A percentile compares a stretch with the other conserved stretches of the same genome.
phyloP scores from a whole-genome alignment of 1,139 yeast genomes.

The Taiozyma sp. region DNA sequence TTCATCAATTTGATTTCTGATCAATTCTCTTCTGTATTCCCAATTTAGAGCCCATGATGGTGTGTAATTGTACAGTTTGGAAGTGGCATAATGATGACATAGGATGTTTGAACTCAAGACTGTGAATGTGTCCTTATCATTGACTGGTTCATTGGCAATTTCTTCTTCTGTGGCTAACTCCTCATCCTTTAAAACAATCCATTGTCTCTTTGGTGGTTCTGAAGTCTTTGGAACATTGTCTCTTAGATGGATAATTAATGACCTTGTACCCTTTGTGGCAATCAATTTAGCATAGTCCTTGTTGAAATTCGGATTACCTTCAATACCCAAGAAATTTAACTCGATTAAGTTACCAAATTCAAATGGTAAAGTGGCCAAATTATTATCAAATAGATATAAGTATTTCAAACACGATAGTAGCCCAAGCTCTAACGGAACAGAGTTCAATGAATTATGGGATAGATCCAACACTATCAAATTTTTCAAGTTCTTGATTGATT shows the following conservation, averaged over 20 bases:
- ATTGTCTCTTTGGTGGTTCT: constrained; percentile 69
- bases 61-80: constrained; percentile 87
- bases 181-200: constrained; percentile 75
- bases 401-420: constrained; percentile 74
- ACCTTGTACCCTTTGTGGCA: constrained; percentile 82
- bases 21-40: constrained; percentile 80
- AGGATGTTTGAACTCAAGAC: constrained; percentile 83
- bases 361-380: constrained; percentile 66
- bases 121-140: constrained; percentile 46
- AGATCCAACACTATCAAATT: constrained; percentile 82
- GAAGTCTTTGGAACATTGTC: constrained; percentile 70
- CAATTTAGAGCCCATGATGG: constrained; percentile 97
- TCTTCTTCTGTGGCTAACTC: constrained; percentile 31
- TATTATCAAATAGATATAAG: constrained; percentile 83
- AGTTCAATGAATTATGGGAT: constrained; percentile 67
- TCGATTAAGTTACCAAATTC: constrained; percentile 86
- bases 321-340: constrained; percentile 82
- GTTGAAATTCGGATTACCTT: constrained; percentile 79
- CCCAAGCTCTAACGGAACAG: constrained; percentile 80
- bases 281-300: constrained; percentile 57
- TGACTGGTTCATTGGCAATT: constrained; percentile 27
- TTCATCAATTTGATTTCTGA: constrained; percentile 65
- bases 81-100: constrained; percentile 94
- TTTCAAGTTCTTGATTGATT: constrained; percentile 60
- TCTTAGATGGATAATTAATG: constrained; percentile 70